phyloP scores from a whole-genome alignment of 2,329 filamentous ascomycete species.

The Colletotrichum sp. region DNA sequence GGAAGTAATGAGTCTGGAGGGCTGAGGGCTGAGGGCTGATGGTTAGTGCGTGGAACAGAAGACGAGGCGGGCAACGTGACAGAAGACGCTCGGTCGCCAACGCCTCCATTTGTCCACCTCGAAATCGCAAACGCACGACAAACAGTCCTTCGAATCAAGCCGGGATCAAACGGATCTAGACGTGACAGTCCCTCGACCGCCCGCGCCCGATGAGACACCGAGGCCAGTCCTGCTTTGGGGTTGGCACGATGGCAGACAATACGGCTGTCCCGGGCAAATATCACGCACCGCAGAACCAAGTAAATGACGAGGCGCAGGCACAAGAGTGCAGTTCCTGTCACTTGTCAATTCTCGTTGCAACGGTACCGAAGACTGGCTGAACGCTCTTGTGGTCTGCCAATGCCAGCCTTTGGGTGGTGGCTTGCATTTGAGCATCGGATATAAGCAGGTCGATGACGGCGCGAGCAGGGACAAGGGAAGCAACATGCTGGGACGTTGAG shows the following conservation, averaged over 20 bases:
- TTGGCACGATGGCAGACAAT: not conserved
- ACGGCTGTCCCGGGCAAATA: slow-evolving; percentile 1
- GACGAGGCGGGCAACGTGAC: not conserved
- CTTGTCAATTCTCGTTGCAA: slow-evolving; percentile 11
- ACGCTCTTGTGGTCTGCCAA: not conserved
- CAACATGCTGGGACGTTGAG: not conserved
- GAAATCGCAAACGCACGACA: not conserved
- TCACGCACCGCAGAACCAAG: not conserved
- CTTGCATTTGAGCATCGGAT: not conserved
- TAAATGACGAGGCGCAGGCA: slow-evolving; percentile 6
- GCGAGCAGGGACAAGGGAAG: not conserved
- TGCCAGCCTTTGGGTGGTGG: not conserved
- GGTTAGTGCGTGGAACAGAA: not conserved
- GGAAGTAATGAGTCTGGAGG: not conserved
- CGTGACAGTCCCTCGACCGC: not conserved
- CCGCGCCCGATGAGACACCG: not conserved
- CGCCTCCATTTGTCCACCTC: not conserved
- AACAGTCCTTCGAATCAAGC: not conserved
- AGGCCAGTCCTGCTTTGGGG: not conserved
- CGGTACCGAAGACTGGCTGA: not conserved
- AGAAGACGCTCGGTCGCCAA: not conserved
- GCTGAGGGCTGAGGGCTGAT: not conserved
- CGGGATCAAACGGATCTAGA: not conserved
- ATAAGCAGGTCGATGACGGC: not conserved
- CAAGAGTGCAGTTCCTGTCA: not conserved